Conservation (phyloP, 2,329 filamentous ascomycete species). For the Beauveria varroae region DNA sequence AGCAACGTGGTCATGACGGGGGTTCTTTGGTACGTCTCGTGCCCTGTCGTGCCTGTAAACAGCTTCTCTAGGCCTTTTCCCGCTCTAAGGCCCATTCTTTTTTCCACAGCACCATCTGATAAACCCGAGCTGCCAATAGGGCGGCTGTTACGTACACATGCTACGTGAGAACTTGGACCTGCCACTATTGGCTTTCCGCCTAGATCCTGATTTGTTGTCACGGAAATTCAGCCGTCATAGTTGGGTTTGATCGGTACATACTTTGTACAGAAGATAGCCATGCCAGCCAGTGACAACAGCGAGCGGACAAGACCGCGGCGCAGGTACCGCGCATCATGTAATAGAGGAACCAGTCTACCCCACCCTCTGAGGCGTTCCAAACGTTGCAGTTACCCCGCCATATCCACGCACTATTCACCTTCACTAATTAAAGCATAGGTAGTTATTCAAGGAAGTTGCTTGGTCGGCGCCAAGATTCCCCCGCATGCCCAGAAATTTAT, state of each 20-base stretch:
- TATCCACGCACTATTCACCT: not conserved
- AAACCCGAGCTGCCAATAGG: not conserved
- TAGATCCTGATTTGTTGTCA: too few relatives aligned
- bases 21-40: not conserved
- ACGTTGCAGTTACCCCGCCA: constrained; percentile 10
- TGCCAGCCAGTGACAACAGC: too few relatives aligned
- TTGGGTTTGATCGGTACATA: too few relatives aligned
- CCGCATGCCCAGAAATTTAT: constrained; percentile 1
- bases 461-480: not conserved
- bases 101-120: constrained; percentile 5
- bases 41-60: not conserved
- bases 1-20: not conserved
- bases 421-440: too few relatives aligned
- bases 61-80: not conserved
- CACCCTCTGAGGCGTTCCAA: not conserved
- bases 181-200: too few relatives aligned
- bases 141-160: constrained; percentile 8
- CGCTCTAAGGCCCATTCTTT: not conserved
- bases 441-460: not conserved
- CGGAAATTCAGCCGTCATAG: too few relatives aligned
- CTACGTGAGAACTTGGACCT: not conserved
- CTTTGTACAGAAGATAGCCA: too few relatives aligned
- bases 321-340: too few relatives aligned
- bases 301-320: too few relatives aligned
- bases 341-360: too few relatives aligned